Evolutionary conservation across 495 filamentous ascomycete species (phyloP).

Genomic region (Saxispiralis lemnorum): DNA sequence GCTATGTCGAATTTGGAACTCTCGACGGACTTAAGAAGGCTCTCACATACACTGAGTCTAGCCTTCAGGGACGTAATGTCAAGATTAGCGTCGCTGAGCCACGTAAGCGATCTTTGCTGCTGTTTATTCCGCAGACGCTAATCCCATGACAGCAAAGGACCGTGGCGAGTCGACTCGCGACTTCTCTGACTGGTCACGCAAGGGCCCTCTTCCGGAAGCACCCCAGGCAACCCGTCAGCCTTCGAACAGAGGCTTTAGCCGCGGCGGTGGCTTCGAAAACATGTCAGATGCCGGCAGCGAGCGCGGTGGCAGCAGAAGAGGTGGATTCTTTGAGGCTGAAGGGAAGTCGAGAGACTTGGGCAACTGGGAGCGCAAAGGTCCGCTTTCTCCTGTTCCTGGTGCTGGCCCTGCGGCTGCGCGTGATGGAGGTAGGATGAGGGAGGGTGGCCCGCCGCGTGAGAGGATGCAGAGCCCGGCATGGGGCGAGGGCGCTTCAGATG

Average conservation of each 20-base stretch:
- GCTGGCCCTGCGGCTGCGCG: slow-evolving; percentile 11
- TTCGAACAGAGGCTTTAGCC: slow-evolving; percentile 24
- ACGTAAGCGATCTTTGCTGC: slow-evolving; percentile 36
- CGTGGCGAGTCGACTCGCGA: slow-evolving; percentile 37
- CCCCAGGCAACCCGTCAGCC: slow-evolving; percentile 34
- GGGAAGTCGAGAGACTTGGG: slow-evolving; percentile 72
- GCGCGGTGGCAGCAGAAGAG: slow-evolving; percentile 27
- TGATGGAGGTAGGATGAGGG: slow-evolving; percentile 29
- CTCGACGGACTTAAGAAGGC: slow-evolving; percentile 84
- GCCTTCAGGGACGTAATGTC: slow-evolving; percentile 73
- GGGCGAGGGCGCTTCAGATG: slow-evolving; percentile 67
- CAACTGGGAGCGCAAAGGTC: slow-evolving; percentile 92
- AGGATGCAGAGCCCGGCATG: slow-evolving; percentile 61
- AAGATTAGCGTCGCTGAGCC: slow-evolving; percentile 75
- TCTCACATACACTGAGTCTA: slow-evolving; percentile 57
- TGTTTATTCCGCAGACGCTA: slow-evolving; percentile 17
- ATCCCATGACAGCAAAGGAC: slow-evolving; percentile 51
- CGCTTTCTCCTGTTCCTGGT: slow-evolving; percentile 53
- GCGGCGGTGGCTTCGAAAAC: slow-evolving; percentile 22
- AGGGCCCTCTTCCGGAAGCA: slow-evolving; percentile 67
- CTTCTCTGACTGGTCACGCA: slow-evolving; percentile 70
- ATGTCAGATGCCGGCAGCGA: slow-evolving; percentile 32
- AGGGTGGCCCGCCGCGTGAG: slow-evolving; percentile 43
- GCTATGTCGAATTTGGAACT: slow-evolving; percentile 83
- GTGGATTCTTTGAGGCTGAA: slow-evolving; percentile 41